phyloP scores from a whole-genome alignment of 2,329 filamentous ascomycete species.

The Sporothrix pseudoabietina region DNA sequence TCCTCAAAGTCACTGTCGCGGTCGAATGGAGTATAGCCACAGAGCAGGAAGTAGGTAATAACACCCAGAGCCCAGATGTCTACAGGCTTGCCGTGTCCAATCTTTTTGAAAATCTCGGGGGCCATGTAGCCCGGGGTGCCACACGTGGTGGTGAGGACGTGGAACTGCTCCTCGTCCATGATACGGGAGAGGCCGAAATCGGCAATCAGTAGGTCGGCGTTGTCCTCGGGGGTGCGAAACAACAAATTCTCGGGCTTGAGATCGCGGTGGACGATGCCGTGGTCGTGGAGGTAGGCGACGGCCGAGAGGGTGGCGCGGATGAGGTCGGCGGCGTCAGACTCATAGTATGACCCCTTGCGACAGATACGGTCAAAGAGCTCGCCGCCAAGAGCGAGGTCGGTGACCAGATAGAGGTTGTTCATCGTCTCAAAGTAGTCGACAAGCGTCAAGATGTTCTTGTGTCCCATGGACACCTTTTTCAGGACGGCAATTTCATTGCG shows the following conservation, averaged over 20 bases:
- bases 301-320: slow-evolving; percentile 93
- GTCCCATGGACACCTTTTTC: slow-evolving; percentile 98
- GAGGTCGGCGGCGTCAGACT: slow-evolving; percentile 92
- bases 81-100: slow-evolving; percentile 94
- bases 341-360: slow-evolving; percentile 97
- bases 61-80: slow-evolving; percentile 98
- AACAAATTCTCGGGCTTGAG: slow-evolving; percentile 96
- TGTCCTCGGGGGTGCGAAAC: slow-evolving; percentile 96
- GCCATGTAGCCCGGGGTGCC: slow-evolving; percentile 99
- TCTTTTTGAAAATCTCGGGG: slow-evolving; percentile 98
- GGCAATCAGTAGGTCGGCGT: slow-evolving; percentile 93
- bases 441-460: slow-evolving; percentile 95
- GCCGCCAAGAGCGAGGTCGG: slow-evolving; percentile 91
- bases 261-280: slow-evolving; percentile 97
- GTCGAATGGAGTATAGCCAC: slow-evolving; percentile 97
- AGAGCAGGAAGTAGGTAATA: slow-evolving; percentile 97
- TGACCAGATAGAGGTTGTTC: slow-evolving; percentile 99
- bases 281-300: slow-evolving; percentile 97
- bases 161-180: slow-evolving; percentile 99
- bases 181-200: slow-evolving; percentile 95
- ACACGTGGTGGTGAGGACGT: slow-evolving; percentile 95
- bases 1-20: slow-evolving; percentile 97
- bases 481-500: slow-evolving; percentile 97
- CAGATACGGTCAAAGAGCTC: slow-evolving; percentile 99
- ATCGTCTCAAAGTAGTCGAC: slow-evolving; percentile 99